Evolutionary conservation across 169 alveolate species (phyloP).

Genomic region (Cryptosporidium canis): DNA sequence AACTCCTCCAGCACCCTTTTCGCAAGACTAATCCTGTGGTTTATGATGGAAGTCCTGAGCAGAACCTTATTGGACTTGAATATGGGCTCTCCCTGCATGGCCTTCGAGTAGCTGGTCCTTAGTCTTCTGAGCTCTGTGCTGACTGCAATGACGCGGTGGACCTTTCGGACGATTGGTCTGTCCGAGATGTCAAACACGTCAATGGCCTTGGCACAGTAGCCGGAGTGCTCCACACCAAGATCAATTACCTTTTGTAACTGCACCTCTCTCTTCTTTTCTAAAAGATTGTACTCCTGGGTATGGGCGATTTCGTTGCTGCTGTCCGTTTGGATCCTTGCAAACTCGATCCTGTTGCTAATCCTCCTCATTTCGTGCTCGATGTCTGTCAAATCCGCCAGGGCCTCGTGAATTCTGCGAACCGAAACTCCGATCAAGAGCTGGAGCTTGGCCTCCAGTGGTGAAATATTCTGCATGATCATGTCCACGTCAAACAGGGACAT

Average conservation of each 20-base stretch:
- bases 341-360: not conserved
- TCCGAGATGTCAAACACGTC: conserved; percentile 69
- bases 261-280: not conserved
- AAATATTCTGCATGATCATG: conserved; percentile 60
- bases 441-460: conserved; percentile 56
- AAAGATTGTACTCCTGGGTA: not conserved
- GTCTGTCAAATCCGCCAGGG: conserved; percentile 20
- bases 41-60: conserved; percentile 42
- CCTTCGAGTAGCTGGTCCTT: conserved; percentile 5
- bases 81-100: conserved; percentile 2
- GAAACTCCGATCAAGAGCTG: conserved; percentile 44
- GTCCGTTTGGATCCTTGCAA: conserved; percentile 9
- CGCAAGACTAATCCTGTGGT: conserved; percentile 47
- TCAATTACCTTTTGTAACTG: conserved; percentile 25
- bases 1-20: conserved; percentile 12
- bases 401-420: conserved; percentile 36
- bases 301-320: conserved; percentile 8
- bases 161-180: conserved; percentile 66
- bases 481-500: conserved; percentile 62
- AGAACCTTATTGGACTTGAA: conserved; percentile 40
- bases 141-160: conserved; percentile 43
- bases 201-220: conserved; percentile 50
- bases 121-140: conserved; percentile 38
- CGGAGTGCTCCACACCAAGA: conserved; percentile 39
- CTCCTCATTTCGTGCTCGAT: conserved; percentile 25